phyloP scores from a whole-genome alignment of 2,329 filamentous ascomycete species.

The Fusarium irregulare region DNA sequence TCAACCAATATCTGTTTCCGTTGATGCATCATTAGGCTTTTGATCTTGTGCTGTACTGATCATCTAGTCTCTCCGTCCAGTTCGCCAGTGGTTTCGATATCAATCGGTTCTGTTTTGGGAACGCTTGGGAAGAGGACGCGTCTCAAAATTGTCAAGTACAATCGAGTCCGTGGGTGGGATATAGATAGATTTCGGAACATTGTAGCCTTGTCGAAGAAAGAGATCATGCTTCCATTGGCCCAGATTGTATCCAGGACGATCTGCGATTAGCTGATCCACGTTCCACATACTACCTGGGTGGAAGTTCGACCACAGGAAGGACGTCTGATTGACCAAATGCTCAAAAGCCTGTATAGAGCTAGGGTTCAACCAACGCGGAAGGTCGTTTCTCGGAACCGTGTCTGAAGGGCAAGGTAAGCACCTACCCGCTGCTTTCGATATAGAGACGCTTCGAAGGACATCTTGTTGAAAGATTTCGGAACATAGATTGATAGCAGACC shows the following conservation, averaged over 20 bases:
- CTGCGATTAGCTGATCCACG: not conserved
- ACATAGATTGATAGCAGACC: accelerated
- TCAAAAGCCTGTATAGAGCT: not conserved
- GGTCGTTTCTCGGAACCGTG: accelerated
- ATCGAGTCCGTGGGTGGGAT: too few species aligned
- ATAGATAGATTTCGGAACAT: not conserved
- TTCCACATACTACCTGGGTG: not conserved
- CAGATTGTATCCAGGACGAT: not conserved
- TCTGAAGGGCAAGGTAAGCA: not conserved
- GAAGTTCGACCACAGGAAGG: not conserved
- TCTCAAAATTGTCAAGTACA: too few species aligned
- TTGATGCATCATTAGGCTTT: not conserved
- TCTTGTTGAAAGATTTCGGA: not conserved
- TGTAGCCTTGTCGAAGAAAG: too few species aligned
- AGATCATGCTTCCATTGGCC: not conserved
- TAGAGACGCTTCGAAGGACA: not conserved
- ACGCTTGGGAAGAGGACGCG: too few species aligned
- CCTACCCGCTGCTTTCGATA: accelerated
- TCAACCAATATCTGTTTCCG: not conserved
- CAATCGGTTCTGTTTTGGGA: not conserved
- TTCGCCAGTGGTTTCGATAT: not conserved
- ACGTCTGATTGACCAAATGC: not conserved
- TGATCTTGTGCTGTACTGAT: not conserved
- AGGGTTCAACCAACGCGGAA: not conserved
- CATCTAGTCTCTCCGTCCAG: not conserved